Evolutionary conservation across 371 early-diverging fungal species (phyloP).

Genomic region (Parasitella parasitica): DNA sequence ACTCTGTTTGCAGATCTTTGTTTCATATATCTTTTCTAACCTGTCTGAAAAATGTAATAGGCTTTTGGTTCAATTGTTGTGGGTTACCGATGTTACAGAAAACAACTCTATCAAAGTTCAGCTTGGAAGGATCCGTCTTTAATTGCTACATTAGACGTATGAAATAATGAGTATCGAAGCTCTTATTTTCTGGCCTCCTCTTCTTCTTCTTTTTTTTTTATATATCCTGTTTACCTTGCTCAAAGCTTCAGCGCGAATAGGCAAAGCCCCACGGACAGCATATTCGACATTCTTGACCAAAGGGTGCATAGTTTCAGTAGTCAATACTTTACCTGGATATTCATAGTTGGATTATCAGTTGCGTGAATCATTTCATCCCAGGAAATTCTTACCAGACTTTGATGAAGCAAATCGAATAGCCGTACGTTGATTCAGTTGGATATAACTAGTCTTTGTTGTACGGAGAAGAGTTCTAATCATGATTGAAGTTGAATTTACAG

Average conservation of each 20-base stretch:
- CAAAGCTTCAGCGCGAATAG: constrained; percentile 92
- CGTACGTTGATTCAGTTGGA: constrained; percentile 6
- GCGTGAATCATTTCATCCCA: not conserved
- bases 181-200: not conserved
- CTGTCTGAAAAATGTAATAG: constrained; percentile 97
- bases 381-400: constrained; percentile 3
- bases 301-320: constrained; percentile 69
- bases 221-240: constrained; percentile 51
- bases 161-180: not conserved
- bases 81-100: constrained; percentile 98
- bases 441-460: not conserved
- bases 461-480: constrained; percentile 20
- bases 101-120: constrained; percentile 69
- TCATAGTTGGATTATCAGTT: not conserved
- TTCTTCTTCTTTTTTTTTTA: not conserved
- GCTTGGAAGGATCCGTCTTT: constrained; percentile 33
- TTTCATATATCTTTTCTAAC: constrained; percentile 40
- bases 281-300: constrained; percentile 82
- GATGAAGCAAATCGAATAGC: constrained; percentile 5
- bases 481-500: not conserved
- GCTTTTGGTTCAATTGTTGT: constrained; percentile 91
- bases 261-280: constrained; percentile 95
- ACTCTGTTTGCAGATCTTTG: not conserved
- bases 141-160: constrained; percentile 14
- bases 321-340: constrained; percentile 33